Percentiles rank a stretch among this genome's conserved stretches.
Conservation (phyloP, 345 rosid genomes). For the Brassica juncea region DNA sequence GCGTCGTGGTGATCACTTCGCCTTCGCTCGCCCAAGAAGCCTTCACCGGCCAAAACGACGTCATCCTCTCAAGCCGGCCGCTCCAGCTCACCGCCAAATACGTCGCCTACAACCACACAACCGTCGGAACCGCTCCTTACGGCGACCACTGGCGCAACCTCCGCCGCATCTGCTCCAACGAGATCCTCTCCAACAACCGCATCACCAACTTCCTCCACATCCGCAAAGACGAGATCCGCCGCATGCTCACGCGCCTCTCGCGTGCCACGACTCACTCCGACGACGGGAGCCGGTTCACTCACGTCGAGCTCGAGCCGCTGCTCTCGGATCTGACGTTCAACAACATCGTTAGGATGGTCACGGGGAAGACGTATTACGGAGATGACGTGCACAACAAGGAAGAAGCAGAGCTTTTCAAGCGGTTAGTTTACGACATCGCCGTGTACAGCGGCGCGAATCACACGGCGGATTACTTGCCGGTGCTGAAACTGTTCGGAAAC, state of each 20-base stretch:
- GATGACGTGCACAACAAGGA: constrained; percentile 43
- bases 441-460: constrained; percentile 27
- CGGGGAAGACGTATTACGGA: constrained; percentile 55
- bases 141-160: constrained; percentile 77
- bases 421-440: constrained; percentile 42
- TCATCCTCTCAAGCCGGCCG: constrained; percentile 57
- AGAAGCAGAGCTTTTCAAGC: constrained; percentile 46
- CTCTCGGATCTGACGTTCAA: constrained; percentile 41
- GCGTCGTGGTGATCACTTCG: constrained; percentile 48
- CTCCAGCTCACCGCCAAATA: constrained; percentile 42
- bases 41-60: constrained; percentile 53
- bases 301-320: constrained; percentile 22
- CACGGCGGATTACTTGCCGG: constrained; percentile 39
- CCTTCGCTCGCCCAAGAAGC: constrained; percentile 50
- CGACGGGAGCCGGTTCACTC: constrained; percentile 32
- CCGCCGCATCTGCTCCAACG: constrained; percentile 48
- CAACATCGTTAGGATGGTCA: constrained; percentile 48
- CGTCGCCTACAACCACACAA: constrained; percentile 43
- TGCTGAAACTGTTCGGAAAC: constrained; percentile 29
- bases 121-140: constrained; percentile 41
- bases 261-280: constrained; percentile 23
- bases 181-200: constrained; percentile 56
- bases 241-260: constrained; percentile 40
- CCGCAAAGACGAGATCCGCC: constrained; percentile 51
- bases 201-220: constrained; percentile 34